Evolutionary conservation across 225 moss, liverwort and hornwort genomes (phyloP).

Genomic region (Pleurozium schreberi): DNA sequence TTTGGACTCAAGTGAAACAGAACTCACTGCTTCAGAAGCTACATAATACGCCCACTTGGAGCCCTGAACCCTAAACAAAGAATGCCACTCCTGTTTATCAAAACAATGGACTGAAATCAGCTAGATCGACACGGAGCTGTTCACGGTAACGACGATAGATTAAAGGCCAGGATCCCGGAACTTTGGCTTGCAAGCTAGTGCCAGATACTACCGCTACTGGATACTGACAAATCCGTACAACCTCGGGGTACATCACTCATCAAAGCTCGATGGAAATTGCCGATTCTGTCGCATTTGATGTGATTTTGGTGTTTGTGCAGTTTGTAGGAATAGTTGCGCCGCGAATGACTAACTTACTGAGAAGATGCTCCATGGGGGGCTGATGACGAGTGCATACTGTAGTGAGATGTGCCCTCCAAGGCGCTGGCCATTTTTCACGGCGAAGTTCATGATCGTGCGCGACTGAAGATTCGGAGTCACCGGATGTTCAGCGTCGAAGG

Average conservation of each 20-base stretch:
- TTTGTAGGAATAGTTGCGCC: no score
- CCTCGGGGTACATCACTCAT: background rate
- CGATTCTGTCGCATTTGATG: background rate
- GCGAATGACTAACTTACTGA: no score
- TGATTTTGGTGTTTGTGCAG: background rate
- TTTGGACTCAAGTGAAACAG: background rate
- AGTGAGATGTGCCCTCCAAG: background rate
- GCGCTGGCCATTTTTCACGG: background rate
- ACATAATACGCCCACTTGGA: background rate
- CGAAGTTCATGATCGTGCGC: background rate
- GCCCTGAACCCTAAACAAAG: background rate
- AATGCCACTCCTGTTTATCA: background rate
- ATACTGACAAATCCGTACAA: background rate
- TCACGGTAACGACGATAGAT: background rate
- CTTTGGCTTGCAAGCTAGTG: background rate
- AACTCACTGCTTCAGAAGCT: background rate
- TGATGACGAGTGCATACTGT: background rate
- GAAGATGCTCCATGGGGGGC: background rate
- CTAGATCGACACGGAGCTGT: background rate
- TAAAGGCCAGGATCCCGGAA: background rate
- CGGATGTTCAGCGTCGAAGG: background rate
- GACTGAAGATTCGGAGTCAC: background rate
- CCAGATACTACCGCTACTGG: background rate
- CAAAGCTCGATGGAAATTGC: background rate
- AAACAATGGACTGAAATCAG: background rate